These are phyloP conservation scores for Poa pratensis DNA, from an alignment of 176 grass and related monocot genomes.

Conservation along the genomic window DNA sequence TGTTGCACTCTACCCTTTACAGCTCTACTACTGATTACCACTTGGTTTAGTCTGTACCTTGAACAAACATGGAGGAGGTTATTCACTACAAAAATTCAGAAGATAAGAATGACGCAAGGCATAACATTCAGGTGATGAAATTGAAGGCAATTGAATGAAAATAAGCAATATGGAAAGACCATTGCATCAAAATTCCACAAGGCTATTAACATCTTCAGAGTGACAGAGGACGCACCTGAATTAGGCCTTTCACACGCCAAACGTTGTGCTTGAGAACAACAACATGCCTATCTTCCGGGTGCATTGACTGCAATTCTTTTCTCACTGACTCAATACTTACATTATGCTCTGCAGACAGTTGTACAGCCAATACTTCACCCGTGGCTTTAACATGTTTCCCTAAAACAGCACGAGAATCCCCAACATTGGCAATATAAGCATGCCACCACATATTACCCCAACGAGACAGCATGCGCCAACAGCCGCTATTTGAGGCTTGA, in stretches of 20 bases:
- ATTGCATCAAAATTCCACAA: not conserved
- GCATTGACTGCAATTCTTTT: conserved; percentile 82
- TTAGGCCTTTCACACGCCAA: conserved; percentile 96
- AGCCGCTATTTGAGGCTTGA: conserved; percentile 92
- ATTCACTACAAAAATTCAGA: conserved; percentile 15
- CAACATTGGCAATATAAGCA: conserved; percentile 85
- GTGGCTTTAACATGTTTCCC: conserved; percentile 83
- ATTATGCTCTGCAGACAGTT: conserved; percentile 94
- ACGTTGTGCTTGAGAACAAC: conserved; percentile 96
- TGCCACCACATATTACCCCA: conserved; percentile 73
- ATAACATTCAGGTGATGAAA: not conserved
- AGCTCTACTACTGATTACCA: not conserved
- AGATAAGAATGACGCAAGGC: not conserved
- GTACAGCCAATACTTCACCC: conserved; percentile 82
- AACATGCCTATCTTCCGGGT: conserved; percentile 80
- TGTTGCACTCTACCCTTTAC: not conserved
- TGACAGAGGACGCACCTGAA: conserved; percentile 64
- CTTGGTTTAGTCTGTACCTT: conserved; percentile 6
- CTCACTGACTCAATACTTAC: conserved; percentile 78
- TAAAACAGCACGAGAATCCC: conserved; percentile 86
- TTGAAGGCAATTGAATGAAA: not conserved
- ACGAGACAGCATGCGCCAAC: conserved; percentile 95
- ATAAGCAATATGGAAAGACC: not conserved
- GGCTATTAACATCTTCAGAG: not conserved
- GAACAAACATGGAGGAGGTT: not conserved